Evolutionary conservation across 2,329 filamentous ascomycete species (phyloP).

Genomic region (Penicillium sp.): DNA sequence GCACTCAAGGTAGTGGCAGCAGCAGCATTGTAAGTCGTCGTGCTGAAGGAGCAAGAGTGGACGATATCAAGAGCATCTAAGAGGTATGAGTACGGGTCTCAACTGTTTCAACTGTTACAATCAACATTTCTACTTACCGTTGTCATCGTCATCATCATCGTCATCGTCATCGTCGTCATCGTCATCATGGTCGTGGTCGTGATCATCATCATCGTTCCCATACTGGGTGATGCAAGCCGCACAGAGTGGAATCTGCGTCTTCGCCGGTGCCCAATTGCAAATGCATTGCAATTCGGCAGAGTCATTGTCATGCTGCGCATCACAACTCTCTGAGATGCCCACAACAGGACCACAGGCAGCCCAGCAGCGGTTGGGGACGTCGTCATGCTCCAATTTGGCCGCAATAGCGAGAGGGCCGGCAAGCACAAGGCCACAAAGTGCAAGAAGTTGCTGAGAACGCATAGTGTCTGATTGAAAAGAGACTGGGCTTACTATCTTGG

Average conservation of each 20-base stretch:
- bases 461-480: slow-evolving; percentile 14
- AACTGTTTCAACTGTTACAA: background rate
- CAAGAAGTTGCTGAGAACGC: slow-evolving; percentile 22
- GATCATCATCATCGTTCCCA: slow-evolving; percentile 12
- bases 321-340: slow-evolving; percentile 24
- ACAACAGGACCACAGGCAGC: slow-evolving; percentile 26
- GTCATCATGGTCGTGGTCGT: slow-evolving; percentile 13
- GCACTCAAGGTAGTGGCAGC: slow-evolving; percentile 20
- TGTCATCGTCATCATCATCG: slow-evolving; percentile 20
- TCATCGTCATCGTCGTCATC: slow-evolving; percentile 5
- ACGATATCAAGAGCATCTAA: slow-evolving; percentile 33
- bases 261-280: slow-evolving; percentile 27
- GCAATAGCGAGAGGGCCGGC: slow-evolving; percentile 21
- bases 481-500: background rate
- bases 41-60: slow-evolving; percentile 26
- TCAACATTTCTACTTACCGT: slow-evolving; percentile 20
- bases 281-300: slow-evolving; percentile 28
- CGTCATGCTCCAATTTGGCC: slow-evolving; percentile 28
- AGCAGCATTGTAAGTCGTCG: slow-evolving; percentile 27
- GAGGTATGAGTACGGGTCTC: slow-evolving; percentile 2
- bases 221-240: slow-evolving; percentile 35
- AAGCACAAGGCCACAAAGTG: slow-evolving; percentile 27
- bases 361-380: slow-evolving; percentile 31
- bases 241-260: slow-evolving; percentile 30
- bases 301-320: slow-evolving; percentile 24